phyloP scores from a whole-genome alignment of 176 grass and related monocot genomes.

The Typha latifolia region DNA sequence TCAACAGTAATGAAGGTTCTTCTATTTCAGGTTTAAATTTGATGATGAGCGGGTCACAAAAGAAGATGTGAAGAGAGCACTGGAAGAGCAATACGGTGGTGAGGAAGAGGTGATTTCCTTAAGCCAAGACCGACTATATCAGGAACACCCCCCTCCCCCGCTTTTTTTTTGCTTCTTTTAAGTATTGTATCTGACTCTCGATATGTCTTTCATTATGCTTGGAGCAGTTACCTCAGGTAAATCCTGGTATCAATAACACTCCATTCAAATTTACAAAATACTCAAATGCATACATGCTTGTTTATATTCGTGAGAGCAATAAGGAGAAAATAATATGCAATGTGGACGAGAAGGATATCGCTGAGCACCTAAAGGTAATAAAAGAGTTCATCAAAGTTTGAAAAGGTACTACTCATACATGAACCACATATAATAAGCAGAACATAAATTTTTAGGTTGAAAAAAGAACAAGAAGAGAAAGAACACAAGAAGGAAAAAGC shows the following conservation, averaged over 20 bases:
- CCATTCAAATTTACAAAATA: constrained; percentile 93
- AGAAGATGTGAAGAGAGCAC: constrained; percentile 82
- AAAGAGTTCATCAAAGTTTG: background rate
- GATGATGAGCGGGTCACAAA: constrained; percentile 95
- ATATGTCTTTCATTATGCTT: constrained; percentile 13
- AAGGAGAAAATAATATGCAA: constrained; percentile 94
- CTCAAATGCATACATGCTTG: constrained; percentile 98
- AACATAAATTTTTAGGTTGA: constrained; percentile 48
- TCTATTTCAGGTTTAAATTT: constrained; percentile 80
- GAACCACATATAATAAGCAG: background rate
- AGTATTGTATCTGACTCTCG: constrained; percentile 8
- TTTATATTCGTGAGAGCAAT: constrained; percentile 92
- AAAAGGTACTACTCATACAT: background rate
- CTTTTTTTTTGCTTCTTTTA: background rate
- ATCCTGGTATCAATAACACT: constrained; percentile 78
- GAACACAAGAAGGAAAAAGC: constrained; percentile 90
- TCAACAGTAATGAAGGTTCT: constrained; percentile 7
- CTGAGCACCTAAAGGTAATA: constrained; percentile 70
- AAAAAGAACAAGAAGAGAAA: constrained; percentile 96
- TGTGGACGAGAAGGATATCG: constrained; percentile 94
- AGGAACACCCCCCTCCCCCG: too few relatives aligned
- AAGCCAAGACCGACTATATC: background rate
- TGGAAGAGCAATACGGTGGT: constrained; percentile 92
- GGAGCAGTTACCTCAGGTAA: constrained; percentile 67
- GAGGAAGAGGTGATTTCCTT: constrained; percentile 70